Conservation (phyloP, 2,329 filamentous ascomycete species). For the Calonectria hawksworthii region DNA sequence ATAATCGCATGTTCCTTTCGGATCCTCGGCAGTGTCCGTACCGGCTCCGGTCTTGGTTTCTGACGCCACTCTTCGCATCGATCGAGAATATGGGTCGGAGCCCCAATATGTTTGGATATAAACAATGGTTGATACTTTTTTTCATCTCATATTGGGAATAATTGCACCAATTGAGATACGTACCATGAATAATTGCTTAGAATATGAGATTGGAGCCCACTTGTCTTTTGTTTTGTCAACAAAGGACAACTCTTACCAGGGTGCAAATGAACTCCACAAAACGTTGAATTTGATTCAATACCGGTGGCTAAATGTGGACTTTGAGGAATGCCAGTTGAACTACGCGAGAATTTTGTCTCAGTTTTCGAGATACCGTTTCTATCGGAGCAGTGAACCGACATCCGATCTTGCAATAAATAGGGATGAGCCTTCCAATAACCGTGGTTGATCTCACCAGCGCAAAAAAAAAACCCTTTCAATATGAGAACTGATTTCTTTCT, state of each 20-base stretch:
- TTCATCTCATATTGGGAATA: neutral
- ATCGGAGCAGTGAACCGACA: neutral
- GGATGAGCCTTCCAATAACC: neutral
- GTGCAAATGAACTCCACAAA: neutral
- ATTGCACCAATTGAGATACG: neutral
- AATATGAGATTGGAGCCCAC: neutral
- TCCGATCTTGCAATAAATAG: neutral
- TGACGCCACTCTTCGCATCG: too few relatives aligned
- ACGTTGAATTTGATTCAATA: neutral
- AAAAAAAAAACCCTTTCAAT: neutral
- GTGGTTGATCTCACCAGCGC: neutral
- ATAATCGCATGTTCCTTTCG: neutral
- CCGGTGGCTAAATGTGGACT: neutral
- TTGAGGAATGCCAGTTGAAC: neutral
- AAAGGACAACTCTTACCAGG: neutral
- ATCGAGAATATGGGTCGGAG: neutral
- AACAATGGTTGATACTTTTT: neutral
- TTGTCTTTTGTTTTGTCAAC: neutral
- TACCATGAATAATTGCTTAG: neutral
- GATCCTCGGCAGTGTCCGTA: neutral
- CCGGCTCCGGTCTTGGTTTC: neutral
- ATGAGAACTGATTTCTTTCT: slow-evolving; percentile 32
- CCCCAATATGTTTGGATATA: too few relatives aligned
- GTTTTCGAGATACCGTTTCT: neutral
- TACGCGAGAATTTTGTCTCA: neutral